A percentile compares a stretch with the other conserved stretches of the same genome.
These are phyloP conservation scores for Candida sakaeoensis DNA, from an alignment of 805 yeast species.

Conservation along the genomic window DNA sequence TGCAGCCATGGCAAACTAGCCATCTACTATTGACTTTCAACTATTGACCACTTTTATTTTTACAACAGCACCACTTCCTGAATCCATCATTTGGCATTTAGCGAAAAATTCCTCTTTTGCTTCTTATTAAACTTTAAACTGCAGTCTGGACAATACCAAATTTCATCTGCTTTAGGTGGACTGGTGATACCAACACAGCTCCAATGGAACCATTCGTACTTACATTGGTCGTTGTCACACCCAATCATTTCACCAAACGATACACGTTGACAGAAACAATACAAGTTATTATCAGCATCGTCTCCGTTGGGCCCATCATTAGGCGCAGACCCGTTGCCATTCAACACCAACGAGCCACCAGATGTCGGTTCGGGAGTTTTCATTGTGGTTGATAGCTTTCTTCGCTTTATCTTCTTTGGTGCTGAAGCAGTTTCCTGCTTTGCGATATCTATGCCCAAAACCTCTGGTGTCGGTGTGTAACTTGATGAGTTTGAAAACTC, in stretches of 20 bases:
- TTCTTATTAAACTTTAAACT: constrained; percentile 42
- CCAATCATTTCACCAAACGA: constrained; percentile 98
- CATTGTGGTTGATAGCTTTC: constrained; percentile 13
- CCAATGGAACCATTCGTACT: constrained; percentile 94
- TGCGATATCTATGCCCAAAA: neutral
- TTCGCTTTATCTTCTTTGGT: constrained; percentile 22
- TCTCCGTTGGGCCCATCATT: constrained; percentile 24
- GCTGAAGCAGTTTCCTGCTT: constrained; percentile 7
- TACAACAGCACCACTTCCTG: no score
- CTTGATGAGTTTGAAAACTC: constrained; percentile 18
- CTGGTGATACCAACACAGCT: constrained; percentile 85
- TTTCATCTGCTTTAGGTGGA: constrained; percentile 78
- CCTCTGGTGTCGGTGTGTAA: constrained; percentile 30
- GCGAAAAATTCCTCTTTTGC: constrained; percentile 20
- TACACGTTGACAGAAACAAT: constrained; percentile 92
- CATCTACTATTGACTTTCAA: no score
- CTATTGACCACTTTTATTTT: no score
- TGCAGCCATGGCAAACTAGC: no score
- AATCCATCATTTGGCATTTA: neutral
- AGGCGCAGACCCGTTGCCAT: constrained; percentile 15
- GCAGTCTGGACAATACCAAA: constrained; percentile 93
- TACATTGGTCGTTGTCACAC: constrained; percentile 88
- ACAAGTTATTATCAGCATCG: constrained; percentile 46
- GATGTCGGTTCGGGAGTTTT: constrained; percentile 11
- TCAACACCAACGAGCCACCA: constrained; percentile 11